Percentiles rank a stretch among this genome's conserved stretches.
These are phyloP conservation scores for Hypoxylon lienhwacheense DNA, from an alignment of 495 filamentous ascomycete species.

Conservation along the genomic window DNA sequence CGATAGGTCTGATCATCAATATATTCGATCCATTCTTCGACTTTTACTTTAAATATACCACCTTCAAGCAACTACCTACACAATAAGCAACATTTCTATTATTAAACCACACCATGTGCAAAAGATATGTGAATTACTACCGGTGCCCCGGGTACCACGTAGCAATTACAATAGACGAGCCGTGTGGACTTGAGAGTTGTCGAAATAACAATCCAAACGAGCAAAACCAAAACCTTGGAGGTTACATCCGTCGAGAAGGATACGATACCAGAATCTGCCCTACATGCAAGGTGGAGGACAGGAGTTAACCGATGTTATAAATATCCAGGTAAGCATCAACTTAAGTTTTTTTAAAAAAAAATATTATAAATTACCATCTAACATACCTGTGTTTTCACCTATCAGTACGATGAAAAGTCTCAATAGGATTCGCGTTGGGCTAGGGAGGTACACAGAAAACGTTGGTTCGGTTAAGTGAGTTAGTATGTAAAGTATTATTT, in stretches of 20 bases:
- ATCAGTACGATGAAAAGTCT: no score
- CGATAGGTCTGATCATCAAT: no score
- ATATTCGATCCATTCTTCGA: no score
- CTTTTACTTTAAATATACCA: no score
- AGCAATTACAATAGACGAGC: neutral
- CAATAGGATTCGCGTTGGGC: no score
- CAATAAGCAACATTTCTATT: neutral
- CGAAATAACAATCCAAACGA: neutral
- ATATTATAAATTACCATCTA: no score
- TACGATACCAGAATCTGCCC: conserved; percentile 2
- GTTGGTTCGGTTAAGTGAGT: no score
- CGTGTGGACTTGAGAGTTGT: neutral
- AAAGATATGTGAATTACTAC: neutral
- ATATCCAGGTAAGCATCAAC: neutral
- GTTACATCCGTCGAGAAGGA: neutral
- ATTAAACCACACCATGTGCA: conserved; percentile 2
- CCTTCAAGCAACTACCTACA: no score
- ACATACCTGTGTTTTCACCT: no score
- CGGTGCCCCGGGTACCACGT: conserved; percentile 5
- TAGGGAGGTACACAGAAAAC: no score
- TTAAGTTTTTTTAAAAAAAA: no score
- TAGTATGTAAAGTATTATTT: no score
- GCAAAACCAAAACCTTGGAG: neutral
- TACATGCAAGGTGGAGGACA: conserved; percentile 3
- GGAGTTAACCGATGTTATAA: neutral